A percentile compares a stretch with the other conserved stretches of the same genome.
These are phyloP conservation scores for Penicillium griseofulvum DNA, from an alignment of 2,329 filamentous ascomycete genomes.

Conservation along the genomic window DNA sequence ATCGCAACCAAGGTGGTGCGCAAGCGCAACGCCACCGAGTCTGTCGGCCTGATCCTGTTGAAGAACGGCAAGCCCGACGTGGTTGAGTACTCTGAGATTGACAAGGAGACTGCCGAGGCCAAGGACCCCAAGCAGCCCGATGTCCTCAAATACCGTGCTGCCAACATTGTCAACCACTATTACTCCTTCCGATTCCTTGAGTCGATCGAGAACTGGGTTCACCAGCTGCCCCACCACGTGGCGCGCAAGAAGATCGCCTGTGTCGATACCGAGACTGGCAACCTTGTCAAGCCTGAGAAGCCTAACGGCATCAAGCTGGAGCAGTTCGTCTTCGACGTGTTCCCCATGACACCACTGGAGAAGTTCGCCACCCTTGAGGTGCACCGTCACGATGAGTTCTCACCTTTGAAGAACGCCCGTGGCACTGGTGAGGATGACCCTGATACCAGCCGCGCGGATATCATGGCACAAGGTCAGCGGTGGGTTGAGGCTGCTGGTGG, in stretches of 20 bases:
- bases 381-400: conserved; percentile 95
- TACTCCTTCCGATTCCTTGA: conserved; percentile 94
- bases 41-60: conserved; percentile 87
- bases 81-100: conserved; percentile 98
- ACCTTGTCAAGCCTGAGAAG: conserved; percentile 83
- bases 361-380: conserved; percentile 97
- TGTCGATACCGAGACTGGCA: conserved; percentile 71
- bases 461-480: conserved; percentile 82
- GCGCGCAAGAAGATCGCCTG: conserved; percentile 97
- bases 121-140: conserved; percentile 75
- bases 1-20: conserved; percentile 99
- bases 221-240: conserved; percentile 89
- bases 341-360: conserved; percentile 78
- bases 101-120: conserved; percentile 82
- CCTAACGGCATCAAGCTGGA: conserved; percentile 98
- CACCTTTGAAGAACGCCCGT: conserved; percentile 85
- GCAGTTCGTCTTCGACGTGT: conserved; percentile 98
- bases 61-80: conserved; percentile 97
- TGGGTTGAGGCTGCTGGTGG: conserved; percentile 82
- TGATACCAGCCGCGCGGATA: conserved; percentile 86
- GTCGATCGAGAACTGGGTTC: conserved; percentile 79
- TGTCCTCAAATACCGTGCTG: conserved; percentile 91
- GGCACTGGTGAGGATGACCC: conserved; percentile 90
- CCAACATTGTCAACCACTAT: conserved; percentile 99
- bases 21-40: conserved; percentile 94